These are phyloP conservation scores for Zygoascus tannicola DNA, from an alignment of 805 yeast species.

Conservation along the genomic window DNA sequence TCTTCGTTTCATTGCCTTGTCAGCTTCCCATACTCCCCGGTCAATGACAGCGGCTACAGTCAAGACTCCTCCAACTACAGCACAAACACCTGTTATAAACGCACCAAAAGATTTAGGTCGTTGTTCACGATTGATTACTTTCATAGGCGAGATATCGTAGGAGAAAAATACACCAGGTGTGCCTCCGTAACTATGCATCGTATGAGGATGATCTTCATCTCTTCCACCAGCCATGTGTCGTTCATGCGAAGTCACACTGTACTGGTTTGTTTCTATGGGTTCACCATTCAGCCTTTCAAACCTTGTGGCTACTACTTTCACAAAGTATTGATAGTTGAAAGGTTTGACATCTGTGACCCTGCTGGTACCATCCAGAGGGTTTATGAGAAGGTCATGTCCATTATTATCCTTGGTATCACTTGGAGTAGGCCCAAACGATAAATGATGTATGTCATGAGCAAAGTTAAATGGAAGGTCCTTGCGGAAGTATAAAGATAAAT, in stretches of 20 bases:
- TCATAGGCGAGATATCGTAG: slow-evolving; percentile 89
- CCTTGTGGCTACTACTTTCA: slow-evolving; percentile 86
- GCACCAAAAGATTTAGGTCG: slow-evolving; percentile 69
- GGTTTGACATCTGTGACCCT: slow-evolving; percentile 39
- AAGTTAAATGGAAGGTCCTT: slow-evolving; percentile 54
- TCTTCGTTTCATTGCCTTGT: slow-evolving; percentile 60
- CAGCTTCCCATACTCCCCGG: slow-evolving; percentile 82
- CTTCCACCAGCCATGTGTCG: slow-evolving; percentile 79
- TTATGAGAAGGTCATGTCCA: slow-evolving; percentile 37
- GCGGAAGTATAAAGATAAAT: slow-evolving; percentile 59
- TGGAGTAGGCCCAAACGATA: slow-evolving; percentile 69
- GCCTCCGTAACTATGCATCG: slow-evolving; percentile 66
- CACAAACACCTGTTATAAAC: slow-evolving; percentile 69
- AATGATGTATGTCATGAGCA: slow-evolving; percentile 67
- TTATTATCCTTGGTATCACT: slow-evolving; percentile 8
- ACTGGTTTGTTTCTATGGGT: slow-evolving; percentile 72
- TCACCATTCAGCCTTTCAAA: slow-evolving; percentile 55
- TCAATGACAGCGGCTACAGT: slow-evolving; percentile 89
- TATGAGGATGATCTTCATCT: slow-evolving; percentile 85
- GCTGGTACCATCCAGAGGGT: slow-evolving; percentile 56
- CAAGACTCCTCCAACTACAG: slow-evolving; percentile 87
- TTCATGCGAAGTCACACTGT: slow-evolving; percentile 79
- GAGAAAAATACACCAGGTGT: slow-evolving; percentile 80
- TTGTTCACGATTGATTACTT: slow-evolving; percentile 75
- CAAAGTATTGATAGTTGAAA: slow-evolving; percentile 64